Evolutionary conservation across 2,329 filamentous ascomycete species (phyloP), one percentile per base, ranked within the genome.

Genomic region (Fusarium chlamydosporum): DNA sequence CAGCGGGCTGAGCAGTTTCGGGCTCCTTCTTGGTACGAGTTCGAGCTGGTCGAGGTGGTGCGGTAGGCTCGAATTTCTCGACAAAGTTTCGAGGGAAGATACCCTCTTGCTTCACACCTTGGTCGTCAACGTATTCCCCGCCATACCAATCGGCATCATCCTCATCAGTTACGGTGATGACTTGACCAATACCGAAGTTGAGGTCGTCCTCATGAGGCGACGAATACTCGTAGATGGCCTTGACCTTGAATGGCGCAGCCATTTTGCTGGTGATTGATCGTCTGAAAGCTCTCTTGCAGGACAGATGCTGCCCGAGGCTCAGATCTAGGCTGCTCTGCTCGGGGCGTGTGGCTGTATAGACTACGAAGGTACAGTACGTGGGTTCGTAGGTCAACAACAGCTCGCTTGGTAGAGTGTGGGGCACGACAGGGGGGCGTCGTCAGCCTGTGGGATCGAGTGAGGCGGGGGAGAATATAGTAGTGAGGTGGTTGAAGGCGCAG

Each of bases 41-140:
- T 75, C 96, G 89, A 67, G 88, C 86, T 60, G 96, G 96, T 61
- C 96, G 89, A 63, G 94, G 93, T 63, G 96, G 96, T 68, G 95
- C 91, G 58, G 90, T 91, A 37, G 96, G 96, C 79, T 98, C 95
- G 80, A 93, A 96, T 81, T 91, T 93, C 81, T 99, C 96, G 76
- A 99, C 96, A 78, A 99, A 99, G 82, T 98, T 99, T 78, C 92
- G 91, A 52, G 94, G 95, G 79, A 97, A 98, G 74, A 97, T 92
- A 72, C 95, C 95, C 76, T 94, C 90, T 77, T 90, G 88, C 80
- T 91, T 93, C 67, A 80, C 81, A 58, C 96, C 96, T 53, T 85
- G 81, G 63, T 89, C 88, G 80, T 96, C 92, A 68, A 89, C 83
- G 79, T 97, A 97, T 80, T 96, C 91, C 72, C 96, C 95, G 68